Conservation (phyloP, 1,284 basidiomycete species). For the Trichosporon coremiiforme region DNA sequence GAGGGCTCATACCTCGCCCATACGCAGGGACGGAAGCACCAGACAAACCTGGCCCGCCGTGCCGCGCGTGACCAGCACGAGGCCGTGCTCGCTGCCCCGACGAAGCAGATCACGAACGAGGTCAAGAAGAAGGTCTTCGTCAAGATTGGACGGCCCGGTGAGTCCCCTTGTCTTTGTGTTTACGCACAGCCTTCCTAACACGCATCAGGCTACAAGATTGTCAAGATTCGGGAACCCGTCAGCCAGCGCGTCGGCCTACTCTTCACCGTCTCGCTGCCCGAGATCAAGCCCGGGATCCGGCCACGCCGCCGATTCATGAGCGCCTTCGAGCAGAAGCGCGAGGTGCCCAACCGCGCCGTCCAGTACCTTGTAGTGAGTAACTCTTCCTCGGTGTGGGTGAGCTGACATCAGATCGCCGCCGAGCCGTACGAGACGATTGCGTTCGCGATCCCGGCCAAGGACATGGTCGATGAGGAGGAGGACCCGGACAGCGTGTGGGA, state of each 20-base stretch:
- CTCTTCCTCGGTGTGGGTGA: background rate
- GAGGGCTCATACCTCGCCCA: constrained; percentile 99
- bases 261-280: constrained; percentile 93
- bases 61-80: constrained; percentile 96
- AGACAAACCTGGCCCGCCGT: constrained; percentile 94
- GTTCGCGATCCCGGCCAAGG: constrained; percentile 95
- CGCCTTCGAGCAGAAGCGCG: constrained; percentile 95
- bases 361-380: constrained; percentile 90
- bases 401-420: constrained; percentile 75
- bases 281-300: constrained; percentile 82
- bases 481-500: constrained; percentile 90
- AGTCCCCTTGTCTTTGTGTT: constrained; percentile 25
- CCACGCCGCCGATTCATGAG: constrained; percentile 95
- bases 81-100: constrained; percentile 78
- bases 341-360: constrained; percentile 91
- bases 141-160: constrained; percentile 92
- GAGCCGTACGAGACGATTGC: constrained; percentile 99
- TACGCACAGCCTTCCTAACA: background rate
- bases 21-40: constrained; percentile 99
- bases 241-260: constrained; percentile 74
- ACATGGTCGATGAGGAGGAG: constrained; percentile 82
- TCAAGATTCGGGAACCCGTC: constrained; percentile 60
- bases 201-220: constrained; percentile 56
- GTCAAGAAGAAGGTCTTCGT: constrained; percentile 91
- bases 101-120: constrained; percentile 61